These are phyloP conservation scores for Datura wrightii DNA, from an alignment of 257 asterid species.

Conservation along the genomic window DNA sequence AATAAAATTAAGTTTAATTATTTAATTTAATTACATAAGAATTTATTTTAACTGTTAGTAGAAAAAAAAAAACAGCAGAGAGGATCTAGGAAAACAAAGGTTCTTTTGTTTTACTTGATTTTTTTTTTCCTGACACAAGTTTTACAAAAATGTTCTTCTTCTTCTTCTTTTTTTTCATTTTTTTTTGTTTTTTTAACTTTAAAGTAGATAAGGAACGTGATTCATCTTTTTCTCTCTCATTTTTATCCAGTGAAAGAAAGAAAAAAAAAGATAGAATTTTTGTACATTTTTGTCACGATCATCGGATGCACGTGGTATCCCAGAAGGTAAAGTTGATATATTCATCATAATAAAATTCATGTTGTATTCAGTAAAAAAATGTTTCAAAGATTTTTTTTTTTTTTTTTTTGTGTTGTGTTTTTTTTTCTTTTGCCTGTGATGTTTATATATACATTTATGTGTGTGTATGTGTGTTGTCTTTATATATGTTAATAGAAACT, in stretches of 20 bases:
- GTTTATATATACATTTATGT: constrained; percentile 29
- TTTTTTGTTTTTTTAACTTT: neutral
- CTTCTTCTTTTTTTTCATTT: neutral
- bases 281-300: constrained; percentile 38
- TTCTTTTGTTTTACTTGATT: neutral
- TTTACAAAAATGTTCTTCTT: neutral
- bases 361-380: constrained; percentile 14
- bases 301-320: constrained; percentile 39
- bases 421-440: neutral
- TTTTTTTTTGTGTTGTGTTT: neutral
- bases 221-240: constrained; percentile 28
- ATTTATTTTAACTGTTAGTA: constrained; percentile 9
- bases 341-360: constrained; percentile 3
- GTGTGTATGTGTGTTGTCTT: constrained; percentile 20
- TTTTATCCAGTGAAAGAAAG: neutral
- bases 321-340: constrained; percentile 35
- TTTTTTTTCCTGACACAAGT: neutral
- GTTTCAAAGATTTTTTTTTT: neutral
- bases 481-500: constrained; percentile 38
- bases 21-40: neutral
- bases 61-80: neutral
- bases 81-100: neutral
- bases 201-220: constrained; percentile 26
- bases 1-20: neutral
- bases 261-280: neutral